Conservation (phyloP, 2,329 filamentous ascomycete species). For the Apiospora koreana region DNA sequence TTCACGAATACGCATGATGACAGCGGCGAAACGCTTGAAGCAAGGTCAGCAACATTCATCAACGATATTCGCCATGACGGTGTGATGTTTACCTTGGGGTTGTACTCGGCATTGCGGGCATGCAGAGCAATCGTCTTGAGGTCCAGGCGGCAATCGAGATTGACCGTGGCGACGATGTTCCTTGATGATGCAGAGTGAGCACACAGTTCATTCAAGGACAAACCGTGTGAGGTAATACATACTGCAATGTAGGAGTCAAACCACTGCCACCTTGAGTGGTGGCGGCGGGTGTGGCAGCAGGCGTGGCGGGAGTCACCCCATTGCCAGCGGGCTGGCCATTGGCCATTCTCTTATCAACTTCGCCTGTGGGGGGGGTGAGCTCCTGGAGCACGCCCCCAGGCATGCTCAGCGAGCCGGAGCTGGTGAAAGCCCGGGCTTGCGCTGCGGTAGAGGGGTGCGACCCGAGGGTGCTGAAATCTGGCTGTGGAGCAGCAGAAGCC, state of each 20-base stretch:
- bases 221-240: constrained; percentile 64
- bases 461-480: constrained; percentile 64
- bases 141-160: constrained; percentile 94
- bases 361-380: constrained; percentile 76
- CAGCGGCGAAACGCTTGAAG: constrained; percentile 87
- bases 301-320: constrained; percentile 86
- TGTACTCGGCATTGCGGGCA: constrained; percentile 97
- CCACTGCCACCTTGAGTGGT: constrained; percentile 76
- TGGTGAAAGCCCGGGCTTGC: constrained; percentile 95
- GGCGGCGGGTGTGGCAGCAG: constrained; percentile 86
- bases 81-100: constrained; percentile 77
- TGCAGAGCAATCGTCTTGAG: constrained; percentile 98
- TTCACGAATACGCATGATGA: constrained; percentile 99
- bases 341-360: constrained; percentile 60
- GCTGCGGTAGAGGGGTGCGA: constrained; percentile 85
- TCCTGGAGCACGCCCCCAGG: constrained; percentile 78
- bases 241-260: constrained; percentile 93
- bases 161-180: constrained; percentile 99
- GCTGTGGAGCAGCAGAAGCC: constrained; percentile 61
- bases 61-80: background rate
- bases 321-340: constrained; percentile 63
- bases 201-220: constrained; percentile 39
- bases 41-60: background rate
- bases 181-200: constrained; percentile 63
- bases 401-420: constrained; percentile 88